Percentiles rank a stretch among this genome's conserved stretches.
Conservation (phyloP, 1,284 basidiomycete species). For the Sanghuangporus weigelae region DNA sequence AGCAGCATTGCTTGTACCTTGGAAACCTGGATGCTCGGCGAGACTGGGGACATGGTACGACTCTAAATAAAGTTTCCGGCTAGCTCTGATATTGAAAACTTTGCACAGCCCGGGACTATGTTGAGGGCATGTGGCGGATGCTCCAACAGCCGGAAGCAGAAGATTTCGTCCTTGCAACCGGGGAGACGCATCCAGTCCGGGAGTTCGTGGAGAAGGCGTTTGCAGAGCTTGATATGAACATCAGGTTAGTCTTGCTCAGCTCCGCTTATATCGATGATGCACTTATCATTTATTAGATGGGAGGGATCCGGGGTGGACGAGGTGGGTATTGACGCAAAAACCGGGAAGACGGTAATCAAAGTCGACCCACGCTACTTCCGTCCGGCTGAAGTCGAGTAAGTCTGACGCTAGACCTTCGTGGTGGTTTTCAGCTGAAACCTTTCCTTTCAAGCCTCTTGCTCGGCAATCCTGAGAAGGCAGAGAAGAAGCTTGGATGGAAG, state of each 20-base stretch:
- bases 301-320: conserved; percentile 69
- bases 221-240: conserved; percentile 53
- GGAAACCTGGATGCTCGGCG: conserved; percentile 88
- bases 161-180: conserved; percentile 90
- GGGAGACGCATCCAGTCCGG: conserved; percentile 86
- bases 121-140: conserved; percentile 95
- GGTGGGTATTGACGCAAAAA: conserved; percentile 63
- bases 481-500: conserved; percentile 80
- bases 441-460: conserved; percentile 54
- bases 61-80: conserved; percentile 7
- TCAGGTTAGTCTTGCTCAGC: conserved; percentile 44
- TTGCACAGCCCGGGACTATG: conserved; percentile 70
- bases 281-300: conserved; percentile 49
- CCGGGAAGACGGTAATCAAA: conserved; percentile 67
- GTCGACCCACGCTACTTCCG: conserved; percentile 82
- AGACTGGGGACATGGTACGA: conserved; percentile 91
- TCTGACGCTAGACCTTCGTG: conserved; percentile 21
- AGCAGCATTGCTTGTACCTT: conserved; percentile 82
- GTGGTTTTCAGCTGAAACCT: conserved; percentile 1
- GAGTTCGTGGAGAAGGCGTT: conserved; percentile 89
- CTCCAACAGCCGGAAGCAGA: conserved; percentile 77
- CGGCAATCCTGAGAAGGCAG: conserved; percentile 82
- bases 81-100: not conserved
- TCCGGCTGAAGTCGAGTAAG: conserved; percentile 89
- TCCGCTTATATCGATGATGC: conserved; percentile 2